Evolutionary conservation across 306 rosid genomes (phyloP).

Genomic region (Dalbergia cochinchinensis): DNA sequence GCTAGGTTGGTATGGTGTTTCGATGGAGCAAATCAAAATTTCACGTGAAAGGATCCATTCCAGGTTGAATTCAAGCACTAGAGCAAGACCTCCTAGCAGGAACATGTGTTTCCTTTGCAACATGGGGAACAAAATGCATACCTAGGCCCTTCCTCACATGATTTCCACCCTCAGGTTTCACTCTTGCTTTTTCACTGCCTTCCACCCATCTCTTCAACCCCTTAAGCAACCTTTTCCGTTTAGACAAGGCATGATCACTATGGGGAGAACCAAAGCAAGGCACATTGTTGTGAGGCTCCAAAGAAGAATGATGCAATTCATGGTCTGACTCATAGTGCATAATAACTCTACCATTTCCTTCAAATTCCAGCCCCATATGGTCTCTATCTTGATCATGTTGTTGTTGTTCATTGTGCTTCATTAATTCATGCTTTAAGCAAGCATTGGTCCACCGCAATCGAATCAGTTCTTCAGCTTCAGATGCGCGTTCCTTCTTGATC

Average conservation of each 20-base stretch:
- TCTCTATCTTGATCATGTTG: slow-evolving; percentile 29
- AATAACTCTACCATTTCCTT: slow-evolving; percentile 36
- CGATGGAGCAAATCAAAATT: too few relatives aligned
- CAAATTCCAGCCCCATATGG: slow-evolving; percentile 40
- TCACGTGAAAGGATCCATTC: too few relatives aligned
- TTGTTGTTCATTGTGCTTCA: slow-evolving; percentile 48
- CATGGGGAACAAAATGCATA: slow-evolving; percentile 43
- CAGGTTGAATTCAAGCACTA: slow-evolving; percentile 48
- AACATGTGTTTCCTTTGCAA: slow-evolving; percentile 46
- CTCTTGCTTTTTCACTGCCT: slow-evolving; percentile 62
- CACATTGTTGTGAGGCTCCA: slow-evolving; percentile 40
- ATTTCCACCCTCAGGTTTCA: slow-evolving; percentile 53
- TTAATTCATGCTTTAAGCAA: slow-evolving; percentile 59
- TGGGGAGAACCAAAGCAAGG: slow-evolving; percentile 49
- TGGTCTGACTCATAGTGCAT: slow-evolving; percentile 50
- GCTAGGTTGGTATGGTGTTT: not conserved
- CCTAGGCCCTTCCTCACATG: slow-evolving; percentile 49
- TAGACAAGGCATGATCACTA: slow-evolving; percentile 39
- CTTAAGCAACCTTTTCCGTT: slow-evolving; percentile 57
- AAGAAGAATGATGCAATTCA: slow-evolving; percentile 47
- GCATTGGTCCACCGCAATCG: slow-evolving; percentile 62
- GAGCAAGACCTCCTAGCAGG: slow-evolving; percentile 58
- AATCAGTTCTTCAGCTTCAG: slow-evolving; percentile 52
- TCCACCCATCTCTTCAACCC: slow-evolving; percentile 68
- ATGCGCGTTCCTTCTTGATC: slow-evolving; percentile 55